Conservation (phyloP, 805 yeast genomes). For the Blastobotrys attinorum region DNA sequence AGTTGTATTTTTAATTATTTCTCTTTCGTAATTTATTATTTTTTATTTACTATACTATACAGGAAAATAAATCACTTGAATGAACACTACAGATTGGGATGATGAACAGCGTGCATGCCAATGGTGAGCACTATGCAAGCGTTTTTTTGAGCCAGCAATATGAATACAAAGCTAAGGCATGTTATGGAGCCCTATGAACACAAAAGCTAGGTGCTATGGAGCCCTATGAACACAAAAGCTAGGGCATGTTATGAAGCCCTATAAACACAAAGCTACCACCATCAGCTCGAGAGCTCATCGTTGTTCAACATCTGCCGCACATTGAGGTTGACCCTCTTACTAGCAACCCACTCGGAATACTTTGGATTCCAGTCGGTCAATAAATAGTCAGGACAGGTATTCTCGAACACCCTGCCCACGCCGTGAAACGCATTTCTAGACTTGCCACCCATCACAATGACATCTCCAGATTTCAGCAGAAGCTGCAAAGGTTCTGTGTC, state of each 20-base stretch:
- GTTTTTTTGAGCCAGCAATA: background rate
- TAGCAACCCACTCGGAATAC: constrained; percentile 27
- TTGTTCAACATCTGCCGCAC: constrained; percentile 33
- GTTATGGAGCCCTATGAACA: too few relatives aligned
- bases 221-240: too few relatives aligned
- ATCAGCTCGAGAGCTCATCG: background rate
- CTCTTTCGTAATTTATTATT: background rate
- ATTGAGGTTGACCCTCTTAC: constrained; percentile 33
- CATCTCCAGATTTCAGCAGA: constrained; percentile 33
- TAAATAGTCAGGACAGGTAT: constrained; percentile 28
- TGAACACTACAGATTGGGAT: background rate
- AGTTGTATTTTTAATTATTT: background rate
- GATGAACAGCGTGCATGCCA: background rate
- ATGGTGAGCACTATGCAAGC: too few relatives aligned
- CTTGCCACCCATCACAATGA: constrained; percentile 35
- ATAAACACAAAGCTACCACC: too few relatives aligned
- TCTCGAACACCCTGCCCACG: constrained; percentile 31
- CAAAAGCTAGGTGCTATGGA: too few relatives aligned
- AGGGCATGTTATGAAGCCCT: too few relatives aligned
- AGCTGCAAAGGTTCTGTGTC: constrained; percentile 27
- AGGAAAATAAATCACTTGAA: background rate
- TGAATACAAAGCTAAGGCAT: too few relatives aligned
- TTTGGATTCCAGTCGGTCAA: constrained; percentile 8
- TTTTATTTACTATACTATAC: too few relatives aligned
- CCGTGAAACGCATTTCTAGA: constrained; percentile 36